A percentile compares a stretch with the other conserved stretches of the same genome.
phyloP scores from a whole-genome alignment of 495 filamentous ascomycete genomes.

The Aspergillus steynii region DNA sequence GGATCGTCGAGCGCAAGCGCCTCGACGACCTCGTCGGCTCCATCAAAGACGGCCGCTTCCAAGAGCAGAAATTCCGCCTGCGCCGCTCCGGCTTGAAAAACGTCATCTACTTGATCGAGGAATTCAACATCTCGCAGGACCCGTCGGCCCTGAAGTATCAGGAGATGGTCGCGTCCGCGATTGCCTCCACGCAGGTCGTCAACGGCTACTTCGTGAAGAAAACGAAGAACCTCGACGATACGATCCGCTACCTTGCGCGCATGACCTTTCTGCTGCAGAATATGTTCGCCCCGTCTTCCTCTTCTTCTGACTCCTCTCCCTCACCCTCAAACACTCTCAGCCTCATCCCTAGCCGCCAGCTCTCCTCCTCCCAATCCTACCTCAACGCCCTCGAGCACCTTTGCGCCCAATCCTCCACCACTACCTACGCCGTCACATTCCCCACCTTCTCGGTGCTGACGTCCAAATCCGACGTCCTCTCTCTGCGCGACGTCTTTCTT shows the following conservation, averaged over 20 bases:
- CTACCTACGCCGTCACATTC: conserved; percentile 68
- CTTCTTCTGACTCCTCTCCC: conserved; percentile 5
- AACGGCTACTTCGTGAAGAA: conserved; percentile 81
- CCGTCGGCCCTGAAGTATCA: conserved; percentile 51
- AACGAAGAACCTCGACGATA: conserved; percentile 75
- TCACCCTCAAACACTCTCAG: conserved; percentile 19
- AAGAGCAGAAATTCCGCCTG: conserved; percentile 84
- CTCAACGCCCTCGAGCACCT: conserved; percentile 64
- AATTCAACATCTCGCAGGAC: conserved; percentile 57
- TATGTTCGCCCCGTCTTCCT: conserved; percentile 57
- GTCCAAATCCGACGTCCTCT: conserved; percentile 72
- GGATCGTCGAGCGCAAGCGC: conserved; percentile 80
- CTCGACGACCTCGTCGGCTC: conserved; percentile 77
- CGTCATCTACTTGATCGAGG: conserved; percentile 80
- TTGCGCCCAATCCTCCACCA: conserved; percentile 42
- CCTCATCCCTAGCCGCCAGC: conserved; percentile 64
- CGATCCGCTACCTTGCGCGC: conserved; percentile 72
- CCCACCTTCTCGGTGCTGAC: conserved; percentile 68
- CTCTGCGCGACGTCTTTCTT: conserved; percentile 72
- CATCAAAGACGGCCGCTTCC: conserved; percentile 82
- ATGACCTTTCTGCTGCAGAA: conserved; percentile 71
- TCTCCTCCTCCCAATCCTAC: conserved; percentile 68
- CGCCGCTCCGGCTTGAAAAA: conserved; percentile 69
- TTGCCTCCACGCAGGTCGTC: conserved; percentile 78
- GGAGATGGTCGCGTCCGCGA: conserved; percentile 70